phyloP scores from a whole-genome alignment of 2,329 filamentous ascomycete genomes.

The Alternaria sp. region DNA sequence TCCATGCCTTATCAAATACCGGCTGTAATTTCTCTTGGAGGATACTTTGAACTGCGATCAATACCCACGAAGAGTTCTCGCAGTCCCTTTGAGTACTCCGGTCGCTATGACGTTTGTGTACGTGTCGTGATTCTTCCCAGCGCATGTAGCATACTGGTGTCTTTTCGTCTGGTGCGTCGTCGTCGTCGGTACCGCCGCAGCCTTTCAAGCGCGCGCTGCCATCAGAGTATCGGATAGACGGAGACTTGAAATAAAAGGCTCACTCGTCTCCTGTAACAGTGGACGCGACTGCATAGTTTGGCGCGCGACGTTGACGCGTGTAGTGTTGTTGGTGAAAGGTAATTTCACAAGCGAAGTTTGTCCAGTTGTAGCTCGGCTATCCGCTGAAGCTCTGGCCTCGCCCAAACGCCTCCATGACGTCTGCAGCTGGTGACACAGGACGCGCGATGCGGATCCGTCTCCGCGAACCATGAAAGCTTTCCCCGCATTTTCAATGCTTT shows the following conservation, averaged over 20 bases:
- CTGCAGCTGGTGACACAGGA: conserved; percentile 21
- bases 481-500: conserved; percentile 30
- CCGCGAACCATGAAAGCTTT: conserved; percentile 25
- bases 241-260: not conserved
- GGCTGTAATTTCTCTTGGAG: conserved; percentile 29
- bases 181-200: not conserved
- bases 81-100: conserved; percentile 44
- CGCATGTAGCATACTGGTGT: not conserved
- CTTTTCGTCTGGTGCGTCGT: not conserved
- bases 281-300: not conserved
- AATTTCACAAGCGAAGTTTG: conserved; percentile 28
- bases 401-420: conserved; percentile 33
- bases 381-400: conserved; percentile 19
- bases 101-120: not conserved
- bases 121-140: not conserved
- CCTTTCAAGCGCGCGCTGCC: not conserved
- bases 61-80: conserved; percentile 34
- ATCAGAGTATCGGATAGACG: not conserved
- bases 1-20: conserved; percentile 22
- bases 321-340: conserved; percentile 1
- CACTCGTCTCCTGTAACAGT: not conserved
- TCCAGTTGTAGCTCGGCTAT: conserved; percentile 25
- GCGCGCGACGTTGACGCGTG: not conserved
- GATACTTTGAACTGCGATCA: conserved; percentile 44
- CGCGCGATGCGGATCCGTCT: conserved; percentile 30